Base-by-base conservation (phyloP, 2,329 filamentous ascomycete genomes). In the Xylaria multiplex region DNA sequence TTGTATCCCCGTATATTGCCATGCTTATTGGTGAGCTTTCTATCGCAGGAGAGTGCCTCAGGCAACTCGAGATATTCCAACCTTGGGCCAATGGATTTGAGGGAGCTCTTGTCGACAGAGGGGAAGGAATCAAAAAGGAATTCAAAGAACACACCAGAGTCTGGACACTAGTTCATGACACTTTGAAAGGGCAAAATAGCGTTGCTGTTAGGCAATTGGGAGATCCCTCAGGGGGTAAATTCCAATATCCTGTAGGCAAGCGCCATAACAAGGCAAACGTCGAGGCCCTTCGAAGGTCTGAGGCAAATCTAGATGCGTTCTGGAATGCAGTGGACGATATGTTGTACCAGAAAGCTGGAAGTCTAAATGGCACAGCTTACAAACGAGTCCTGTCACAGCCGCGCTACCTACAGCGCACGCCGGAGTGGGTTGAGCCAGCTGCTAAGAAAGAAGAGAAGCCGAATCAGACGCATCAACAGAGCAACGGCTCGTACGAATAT, bases 51-150 rank as follows among this genome's bases (percentile, higher is more conserved):
- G 7, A 73, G 75, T 40, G 37, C 37, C 11, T 40, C 11, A 13
- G 9, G 5, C 83, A 86, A 63, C 69, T 87, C 2, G 72, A 83
- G 1, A 63, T 80, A 0, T 86, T 81, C 66, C 81, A 83, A 52
- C 84, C 84, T 0, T 85, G 84, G 83, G 81, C 82, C 2, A 74
- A 72, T 37, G 75, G 69, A 0, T 84, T 83, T 52, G 78, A 82
- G 6, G 11, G 57, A 8, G 68, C 71, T 2, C 55, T 76, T n/a
- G 67, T 68, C 1, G 67, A 79, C 0, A 64, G 64, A 19, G 32
- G 72, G 3, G 68, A 73, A 0, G 66, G 53, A 0, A 72, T 81
- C 27, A 68, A 77, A 42, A 64, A 67, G 9, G 75, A 78, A 1
- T 79, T 72, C 54, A 46, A 46, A 0, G 50, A 70, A 3, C 52